Base-by-base conservation (phyloP, 805 yeast species). In the Tetrapisispora namnaoensis region DNA sequence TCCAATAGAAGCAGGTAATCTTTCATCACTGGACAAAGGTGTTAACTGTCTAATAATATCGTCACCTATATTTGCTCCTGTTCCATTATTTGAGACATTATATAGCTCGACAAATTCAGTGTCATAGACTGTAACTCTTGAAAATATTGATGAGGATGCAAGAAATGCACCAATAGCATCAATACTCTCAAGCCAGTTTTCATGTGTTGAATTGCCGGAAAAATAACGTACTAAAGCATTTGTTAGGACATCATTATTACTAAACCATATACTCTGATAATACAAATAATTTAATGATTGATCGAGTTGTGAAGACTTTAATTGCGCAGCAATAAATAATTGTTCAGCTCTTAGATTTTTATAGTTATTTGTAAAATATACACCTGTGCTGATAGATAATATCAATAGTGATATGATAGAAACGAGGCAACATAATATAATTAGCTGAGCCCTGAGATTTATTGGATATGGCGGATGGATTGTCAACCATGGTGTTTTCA, bases 241-340 rank as follows among this genome's bases (percentile, higher is more conserved):
- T 52, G 80, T 82, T 9, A 89, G 61, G 1, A 81, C 64, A 49
- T 80, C 85, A 55, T 82, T 74, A 3, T 79, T 71, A 1, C 86
- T 69, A 10, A 88, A 68, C 71, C 84, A 80, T 49, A 75, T 74
- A 2, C 82, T 75, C 63, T 87, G 95, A 59, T 82, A 85, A 61
- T 79, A 82, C 27, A 78, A 69, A 51, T 72, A 75, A 50, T 76
- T 76, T 50, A 86, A 68, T 38, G 79, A 76, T 65, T 87, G 96
- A 48, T 74, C 75, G 20, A 88, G 70, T 63, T 89, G 96, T 0
- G 90, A 77, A 0, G 91, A 79, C 63, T 87, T 88, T 49, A 89
- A 70, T 62, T 85, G 85, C 2, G 95, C 85, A 20, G 88, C 85
- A 41, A 86, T 86, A 56, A 77, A 78, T 24, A 89, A 69, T 49